phyloP scores from a whole-genome alignment of 2,329 filamentous ascomycete genomes.

The Exserohilum turcica region DNA sequence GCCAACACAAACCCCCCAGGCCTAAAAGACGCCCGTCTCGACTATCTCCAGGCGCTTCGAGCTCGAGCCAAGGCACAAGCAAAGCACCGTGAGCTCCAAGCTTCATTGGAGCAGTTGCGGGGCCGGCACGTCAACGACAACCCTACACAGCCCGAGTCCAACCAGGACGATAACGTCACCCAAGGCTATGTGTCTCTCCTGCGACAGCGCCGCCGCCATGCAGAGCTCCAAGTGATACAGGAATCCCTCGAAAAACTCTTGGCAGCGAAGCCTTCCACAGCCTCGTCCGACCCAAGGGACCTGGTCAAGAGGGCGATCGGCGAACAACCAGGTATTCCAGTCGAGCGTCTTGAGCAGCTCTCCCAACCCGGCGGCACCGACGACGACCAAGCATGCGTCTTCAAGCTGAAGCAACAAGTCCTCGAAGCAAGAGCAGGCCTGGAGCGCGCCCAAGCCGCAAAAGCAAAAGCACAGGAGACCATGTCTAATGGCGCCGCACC shows the following conservation, averaged over 20 bases:
- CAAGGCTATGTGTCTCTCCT: slow-evolving; percentile 52
- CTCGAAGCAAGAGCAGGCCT: slow-evolving; percentile 42
- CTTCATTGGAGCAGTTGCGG: slow-evolving; percentile 40
- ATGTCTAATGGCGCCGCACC: background rate
- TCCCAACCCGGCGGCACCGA: slow-evolving; percentile 15
- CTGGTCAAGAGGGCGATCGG: slow-evolving; percentile 40
- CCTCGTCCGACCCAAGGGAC: slow-evolving; percentile 31
- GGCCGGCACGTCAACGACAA: slow-evolving; percentile 29
- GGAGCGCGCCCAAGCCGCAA: slow-evolving; percentile 37
- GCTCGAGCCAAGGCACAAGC: slow-evolving; percentile 50
- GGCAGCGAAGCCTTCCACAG: slow-evolving; percentile 42
- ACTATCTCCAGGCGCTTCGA: slow-evolving; percentile 55
- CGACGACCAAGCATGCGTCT: slow-evolving; percentile 34
- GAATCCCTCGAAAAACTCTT: slow-evolving; percentile 50
- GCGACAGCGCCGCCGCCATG: slow-evolving; percentile 52
- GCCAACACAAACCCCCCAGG: slow-evolving; percentile 42
- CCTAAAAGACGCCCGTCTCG: slow-evolving; percentile 49
- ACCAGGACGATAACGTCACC: slow-evolving; percentile 36
- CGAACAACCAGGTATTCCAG: slow-evolving; percentile 46
- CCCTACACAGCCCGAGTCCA: slow-evolving; percentile 37
- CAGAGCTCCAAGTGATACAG: slow-evolving; percentile 55
- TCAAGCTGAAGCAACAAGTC: slow-evolving; percentile 49
- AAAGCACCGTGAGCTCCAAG: slow-evolving; percentile 42
- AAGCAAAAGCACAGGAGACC: slow-evolving; percentile 20
- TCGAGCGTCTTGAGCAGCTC: slow-evolving; percentile 35